These are phyloP conservation scores for Cercophora samala DNA, from an alignment of 495 filamentous ascomycete species.

Conservation along the genomic window DNA sequence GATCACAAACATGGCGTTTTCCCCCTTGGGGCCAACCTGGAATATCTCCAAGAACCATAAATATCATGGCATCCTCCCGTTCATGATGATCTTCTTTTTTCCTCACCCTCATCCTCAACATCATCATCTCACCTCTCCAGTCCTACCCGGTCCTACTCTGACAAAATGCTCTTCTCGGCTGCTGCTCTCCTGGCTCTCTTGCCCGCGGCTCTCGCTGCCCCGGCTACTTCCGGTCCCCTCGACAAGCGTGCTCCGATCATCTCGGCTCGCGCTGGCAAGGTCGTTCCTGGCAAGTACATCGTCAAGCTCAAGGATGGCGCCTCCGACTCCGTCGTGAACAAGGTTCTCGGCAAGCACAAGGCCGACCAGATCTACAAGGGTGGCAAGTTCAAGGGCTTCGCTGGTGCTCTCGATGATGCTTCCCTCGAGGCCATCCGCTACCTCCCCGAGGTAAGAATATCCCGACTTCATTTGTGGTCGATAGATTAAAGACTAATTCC, in stretches of 20 bases:
- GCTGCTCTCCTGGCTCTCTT: conserved; percentile 25
- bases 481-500: not conserved
- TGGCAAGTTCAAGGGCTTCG: conserved; percentile 47
- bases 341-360: conserved; percentile 31
- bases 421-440: conserved; percentile 41
- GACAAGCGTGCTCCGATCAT: conserved; percentile 34
- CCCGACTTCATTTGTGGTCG: not conserved
- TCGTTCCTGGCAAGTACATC: conserved; percentile 53
- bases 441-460: conserved; percentile 37
- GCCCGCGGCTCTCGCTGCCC: conserved; percentile 27
- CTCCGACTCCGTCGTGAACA: conserved; percentile 33
- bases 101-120: conserved; percentile 16
- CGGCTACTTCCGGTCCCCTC: conserved; percentile 14
- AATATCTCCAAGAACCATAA: conserved; percentile 12
- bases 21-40: too few species aligned
- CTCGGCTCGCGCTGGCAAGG: conserved; percentile 32
- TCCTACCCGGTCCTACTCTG: conserved; percentile 9
- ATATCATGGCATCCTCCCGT: conserved; percentile 12
- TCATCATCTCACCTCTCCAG: conserved; percentile 12
- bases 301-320: conserved; percentile 52
- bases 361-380: conserved; percentile 43
- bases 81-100: not conserved
- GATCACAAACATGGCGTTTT: not conserved
- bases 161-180: conserved; percentile 26
- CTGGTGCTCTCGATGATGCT: conserved; percentile 35